These are phyloP conservation scores for Chalciporus piperatus DNA, from an alignment of 768 basidiomycete species.

Conservation along the genomic window DNA sequence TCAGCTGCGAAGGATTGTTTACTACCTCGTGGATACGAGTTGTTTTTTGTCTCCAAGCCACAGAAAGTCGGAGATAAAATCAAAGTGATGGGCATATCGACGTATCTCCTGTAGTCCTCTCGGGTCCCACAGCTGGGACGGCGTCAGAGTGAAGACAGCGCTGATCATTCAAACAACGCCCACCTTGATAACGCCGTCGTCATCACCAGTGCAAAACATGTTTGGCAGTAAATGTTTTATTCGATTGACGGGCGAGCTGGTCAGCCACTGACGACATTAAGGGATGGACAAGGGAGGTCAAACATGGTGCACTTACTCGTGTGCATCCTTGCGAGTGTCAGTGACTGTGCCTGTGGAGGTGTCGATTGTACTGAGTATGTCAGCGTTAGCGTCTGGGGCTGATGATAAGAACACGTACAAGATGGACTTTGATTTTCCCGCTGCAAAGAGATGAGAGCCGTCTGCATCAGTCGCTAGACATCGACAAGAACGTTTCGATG, in stretches of 20 bases:
- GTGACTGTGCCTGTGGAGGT: slow-evolving; percentile 51
- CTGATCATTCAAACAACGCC: slow-evolving; percentile 10
- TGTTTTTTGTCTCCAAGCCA: slow-evolving; percentile 85
- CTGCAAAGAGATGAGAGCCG: slow-evolving; percentile 70
- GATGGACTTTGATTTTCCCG: slow-evolving; percentile 77
- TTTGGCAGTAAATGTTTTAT: slow-evolving; percentile 69
- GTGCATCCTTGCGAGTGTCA: slow-evolving; percentile 50
- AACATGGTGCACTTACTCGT: slow-evolving; percentile 55
- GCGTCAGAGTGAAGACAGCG: background rate
- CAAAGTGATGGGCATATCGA: slow-evolving; percentile 83
- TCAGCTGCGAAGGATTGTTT: background rate
- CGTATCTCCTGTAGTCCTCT: slow-evolving; percentile 62
- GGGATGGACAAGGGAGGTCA: slow-evolving; percentile 6
- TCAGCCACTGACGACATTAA: slow-evolving; percentile 35
- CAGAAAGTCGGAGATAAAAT: slow-evolving; percentile 91
- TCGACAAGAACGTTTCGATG: slow-evolving; percentile 83
- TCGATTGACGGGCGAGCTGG: slow-evolving; percentile 83
- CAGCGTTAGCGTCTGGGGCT: slow-evolving; percentile 8
- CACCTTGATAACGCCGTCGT: slow-evolving; percentile 92
- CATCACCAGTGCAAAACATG: slow-evolving; percentile 83
- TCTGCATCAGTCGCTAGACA: slow-evolving; percentile 64
- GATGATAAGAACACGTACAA: slow-evolving; percentile 50
- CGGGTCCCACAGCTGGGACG: slow-evolving; percentile 82
- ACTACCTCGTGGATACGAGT: slow-evolving; percentile 82
- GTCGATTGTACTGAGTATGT: slow-evolving; percentile 57